Percentiles rank a stretch among this genome's conserved stretches.
Evolutionary conservation across 2,329 filamentous ascomycete genomes (phyloP).

Genomic region (Sordariomycetes sp.): DNA sequence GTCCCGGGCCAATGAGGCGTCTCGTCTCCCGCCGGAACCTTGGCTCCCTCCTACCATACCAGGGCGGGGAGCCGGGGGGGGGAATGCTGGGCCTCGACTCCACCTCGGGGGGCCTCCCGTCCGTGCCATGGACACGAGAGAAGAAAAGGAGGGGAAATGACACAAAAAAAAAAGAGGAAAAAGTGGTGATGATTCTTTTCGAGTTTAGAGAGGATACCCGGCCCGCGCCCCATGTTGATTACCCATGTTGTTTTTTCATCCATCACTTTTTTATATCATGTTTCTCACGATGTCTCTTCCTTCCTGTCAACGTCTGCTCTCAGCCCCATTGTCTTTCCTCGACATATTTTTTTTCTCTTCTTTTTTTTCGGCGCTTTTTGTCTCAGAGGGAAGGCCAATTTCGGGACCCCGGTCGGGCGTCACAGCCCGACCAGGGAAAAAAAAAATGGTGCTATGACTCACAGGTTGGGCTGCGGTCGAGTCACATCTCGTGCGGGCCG

Average conservation of each 20-base stretch:
- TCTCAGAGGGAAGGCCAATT: neutral
- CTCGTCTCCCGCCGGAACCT: neutral
- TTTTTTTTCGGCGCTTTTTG: neutral
- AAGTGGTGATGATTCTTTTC: too few relatives aligned
- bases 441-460: neutral
- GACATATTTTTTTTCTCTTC: constrained; percentile 4
- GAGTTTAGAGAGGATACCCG: neutral
- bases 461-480: neutral
- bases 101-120: neutral
- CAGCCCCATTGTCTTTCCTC: neutral
- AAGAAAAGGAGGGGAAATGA: neutral
- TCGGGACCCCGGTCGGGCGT: neutral
- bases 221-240: constrained; percentile 3
- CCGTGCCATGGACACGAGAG: neutral
- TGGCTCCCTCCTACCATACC: neutral
- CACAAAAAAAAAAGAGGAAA: neutral
- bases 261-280: neutral
- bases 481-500: neutral
- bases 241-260: neutral
- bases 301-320: too few relatives aligned
- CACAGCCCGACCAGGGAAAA: neutral
- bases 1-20: neutral
- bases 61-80: too few relatives aligned
- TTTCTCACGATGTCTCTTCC: neutral
- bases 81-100: constrained; percentile 3